Percentiles rank a stretch among this genome's conserved stretches.
Evolutionary conservation across 495 filamentous ascomycete species (phyloP).

Genomic region (Thermothielavioides terrestris): DNA sequence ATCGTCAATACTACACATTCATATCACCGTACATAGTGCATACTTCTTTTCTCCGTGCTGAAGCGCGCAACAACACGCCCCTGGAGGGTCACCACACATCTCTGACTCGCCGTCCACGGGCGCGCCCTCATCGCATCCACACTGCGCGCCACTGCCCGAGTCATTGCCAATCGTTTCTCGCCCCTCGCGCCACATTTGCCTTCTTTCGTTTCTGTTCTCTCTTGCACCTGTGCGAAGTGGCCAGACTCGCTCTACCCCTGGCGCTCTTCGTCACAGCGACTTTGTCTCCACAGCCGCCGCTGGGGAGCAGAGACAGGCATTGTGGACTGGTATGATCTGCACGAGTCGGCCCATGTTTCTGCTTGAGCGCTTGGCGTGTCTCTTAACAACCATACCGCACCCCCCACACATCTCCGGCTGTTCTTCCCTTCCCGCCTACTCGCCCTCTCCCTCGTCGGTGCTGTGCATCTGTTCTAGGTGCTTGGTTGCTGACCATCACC

Average conservation of each 20-base stretch:
- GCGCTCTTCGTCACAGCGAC: too few species aligned
- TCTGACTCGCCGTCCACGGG: background rate
- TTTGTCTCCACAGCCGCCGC: constrained; percentile 29
- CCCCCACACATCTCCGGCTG: constrained; percentile 33
- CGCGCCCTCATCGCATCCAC: background rate
- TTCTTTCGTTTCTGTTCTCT: constrained; percentile 5
- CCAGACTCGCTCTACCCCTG: background rate
- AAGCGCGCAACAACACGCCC: constrained; percentile 12
- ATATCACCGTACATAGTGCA: background rate
- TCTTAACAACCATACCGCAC: constrained; percentile 40
- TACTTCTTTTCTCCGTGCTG: too few species aligned
- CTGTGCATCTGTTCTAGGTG: constrained; percentile 28
- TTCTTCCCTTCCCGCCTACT: constrained; percentile 21
- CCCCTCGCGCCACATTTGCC: background rate
- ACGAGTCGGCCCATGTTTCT: constrained; percentile 37
- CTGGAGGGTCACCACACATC: constrained; percentile 15
- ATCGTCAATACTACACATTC: too few species aligned
- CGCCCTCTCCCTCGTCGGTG: constrained; percentile 25
- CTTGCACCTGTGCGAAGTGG: background rate
- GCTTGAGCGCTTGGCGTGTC: constrained; percentile 32
- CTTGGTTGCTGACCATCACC: constrained; percentile 36
- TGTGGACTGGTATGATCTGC: constrained; percentile 47
- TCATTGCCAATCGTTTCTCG: constrained; percentile 14
- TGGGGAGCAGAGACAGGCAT: constrained; percentile 36
- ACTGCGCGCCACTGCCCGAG: constrained; percentile 8